Evolutionary conservation across 148 eudicot species (phyloP), one percentile per base, ranked within the genome.

Genomic region (Rhododendron kiyosumense): DNA sequence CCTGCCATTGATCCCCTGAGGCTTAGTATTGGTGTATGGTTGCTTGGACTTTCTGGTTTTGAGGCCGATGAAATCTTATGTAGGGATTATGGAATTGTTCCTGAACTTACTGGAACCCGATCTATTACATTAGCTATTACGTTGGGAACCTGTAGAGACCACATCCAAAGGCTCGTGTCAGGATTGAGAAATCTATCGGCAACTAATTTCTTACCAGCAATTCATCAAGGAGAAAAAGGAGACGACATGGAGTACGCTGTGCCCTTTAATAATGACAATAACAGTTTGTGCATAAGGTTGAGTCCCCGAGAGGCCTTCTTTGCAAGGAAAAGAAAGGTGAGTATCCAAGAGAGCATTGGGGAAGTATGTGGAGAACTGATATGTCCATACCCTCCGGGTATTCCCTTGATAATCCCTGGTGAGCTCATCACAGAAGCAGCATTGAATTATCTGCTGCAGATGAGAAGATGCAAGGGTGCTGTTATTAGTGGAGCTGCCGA

Each of bases 351-450:
- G 7, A 86, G 94, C 36, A 7, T 93, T 17, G 97, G 98, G 20
- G 84, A 93, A 91, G 83, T 96, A 32, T 90, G 96, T 83, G 98
- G 98, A n/a, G 96, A 96, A 86, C 92, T 96, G n/a, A 87, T 94
- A 89, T 94, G 98, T 34, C 95, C 98, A 3, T 94, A 93, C 54
- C 98, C 98, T 38, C 98, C 97, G 0, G 97, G 98, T 3, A 91
- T 95, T 59, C 95, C 98, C 2, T 85, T 91, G 26, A 49, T 94
- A 86, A 85, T 92, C 75, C 96, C 98, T 0, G 95, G 98, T 26
- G 98, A 95, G 87, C 73, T 92, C 52, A 87, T 95, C 74, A 89
- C 93, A 4, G 86, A 89, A 67, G 75, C 51, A 69, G 90, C 89
- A 3, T 48, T 93, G 75, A 85, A 88, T 48, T 87, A 85, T 49